A percentile compares a stretch with the other conserved stretches of the same genome.
These are phyloP conservation scores for Phoenix dactylifera DNA, from an alignment of 176 grass and related monocot genomes.

Conservation along the genomic window DNA sequence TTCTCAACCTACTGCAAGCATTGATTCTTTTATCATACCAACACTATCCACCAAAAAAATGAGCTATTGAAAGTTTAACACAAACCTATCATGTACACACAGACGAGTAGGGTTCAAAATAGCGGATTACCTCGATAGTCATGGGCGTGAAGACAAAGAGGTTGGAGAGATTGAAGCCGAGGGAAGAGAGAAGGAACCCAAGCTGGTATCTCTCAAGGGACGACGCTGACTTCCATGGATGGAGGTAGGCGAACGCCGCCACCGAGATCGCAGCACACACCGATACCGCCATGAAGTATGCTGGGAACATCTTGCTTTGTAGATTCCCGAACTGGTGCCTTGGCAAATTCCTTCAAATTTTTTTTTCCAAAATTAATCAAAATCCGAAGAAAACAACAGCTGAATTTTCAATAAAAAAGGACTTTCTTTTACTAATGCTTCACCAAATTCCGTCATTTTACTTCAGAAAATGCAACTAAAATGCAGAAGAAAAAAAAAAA, in stretches of 20 bases:
- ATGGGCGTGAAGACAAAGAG: conserved; percentile 92
- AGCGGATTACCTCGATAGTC: conserved; percentile 66
- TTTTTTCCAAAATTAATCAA: too few species aligned
- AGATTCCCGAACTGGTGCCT: conserved; percentile 95
- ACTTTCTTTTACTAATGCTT: too few species aligned
- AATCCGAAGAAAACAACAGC: neutral
- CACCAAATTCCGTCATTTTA: too few species aligned
- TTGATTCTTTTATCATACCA: too few species aligned
- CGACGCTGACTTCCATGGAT: conserved; percentile 77
- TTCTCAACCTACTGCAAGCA: too few species aligned
- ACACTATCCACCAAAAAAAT: too few species aligned
- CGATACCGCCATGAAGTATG: conserved; percentile 69
- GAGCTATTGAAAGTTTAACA: too few species aligned
- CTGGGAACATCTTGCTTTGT: conserved; percentile 95
- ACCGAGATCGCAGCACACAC: conserved; percentile 64
- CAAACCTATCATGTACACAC: too few species aligned
- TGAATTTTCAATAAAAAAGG: too few species aligned
- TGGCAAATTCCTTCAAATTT: conserved; percentile 55
- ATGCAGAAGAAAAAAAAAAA: too few species aligned
- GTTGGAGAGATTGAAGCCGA: conserved; percentile 82
- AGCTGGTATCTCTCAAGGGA: conserved; percentile 74
- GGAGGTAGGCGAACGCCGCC: conserved; percentile 77
- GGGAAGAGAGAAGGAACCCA: conserved; percentile 66
- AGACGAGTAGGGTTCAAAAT: too few species aligned
- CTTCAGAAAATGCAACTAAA: too few species aligned